Conservation (phyloP, 805 yeast genomes). For the Metschnikowia santaceciliae region DNA sequence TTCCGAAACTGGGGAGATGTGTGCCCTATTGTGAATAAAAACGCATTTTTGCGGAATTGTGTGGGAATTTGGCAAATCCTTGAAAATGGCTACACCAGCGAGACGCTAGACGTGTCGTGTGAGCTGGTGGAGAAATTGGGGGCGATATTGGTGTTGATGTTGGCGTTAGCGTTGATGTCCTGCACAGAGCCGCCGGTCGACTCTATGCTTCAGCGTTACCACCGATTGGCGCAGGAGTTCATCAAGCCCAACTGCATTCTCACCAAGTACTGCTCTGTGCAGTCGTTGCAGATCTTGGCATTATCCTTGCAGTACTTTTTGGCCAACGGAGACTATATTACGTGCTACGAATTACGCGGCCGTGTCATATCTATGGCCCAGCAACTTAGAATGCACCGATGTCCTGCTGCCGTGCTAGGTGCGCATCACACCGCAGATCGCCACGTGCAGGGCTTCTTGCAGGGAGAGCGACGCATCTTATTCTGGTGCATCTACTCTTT, state of each 20-base stretch:
- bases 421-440: conserved; percentile 29
- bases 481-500: conserved; percentile 83
- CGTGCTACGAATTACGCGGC: conserved; percentile 74
- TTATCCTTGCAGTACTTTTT: conserved; percentile 68
- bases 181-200: conserved; percentile 23
- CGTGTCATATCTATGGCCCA: conserved; percentile 78
- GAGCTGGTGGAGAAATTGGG: conserved; percentile 53
- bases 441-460: conserved; percentile 59
- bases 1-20: conserved; percentile 76
- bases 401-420: conserved; percentile 82
- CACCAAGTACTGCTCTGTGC: conserved; percentile 57
- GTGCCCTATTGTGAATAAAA: conserved; percentile 66
- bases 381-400: conserved; percentile 76
- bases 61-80: conserved; percentile 42
- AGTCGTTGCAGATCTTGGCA: conserved; percentile 64
- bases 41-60: conserved; percentile 63
- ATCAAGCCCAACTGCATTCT: conserved; percentile 54
- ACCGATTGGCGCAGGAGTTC: conserved; percentile 57
- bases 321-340: conserved; percentile 67
- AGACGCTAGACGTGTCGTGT: conserved; percentile 10
- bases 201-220: conserved; percentile 44
- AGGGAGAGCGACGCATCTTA: conserved; percentile 74
- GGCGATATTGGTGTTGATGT: conserved; percentile 45
- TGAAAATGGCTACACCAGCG: conserved; percentile 31
- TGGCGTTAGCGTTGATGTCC: conserved; percentile 47